These are phyloP conservation scores for Hydrangea macrophylla DNA, from an alignment of 148 eudicot species.

Conservation along the genomic window DNA sequence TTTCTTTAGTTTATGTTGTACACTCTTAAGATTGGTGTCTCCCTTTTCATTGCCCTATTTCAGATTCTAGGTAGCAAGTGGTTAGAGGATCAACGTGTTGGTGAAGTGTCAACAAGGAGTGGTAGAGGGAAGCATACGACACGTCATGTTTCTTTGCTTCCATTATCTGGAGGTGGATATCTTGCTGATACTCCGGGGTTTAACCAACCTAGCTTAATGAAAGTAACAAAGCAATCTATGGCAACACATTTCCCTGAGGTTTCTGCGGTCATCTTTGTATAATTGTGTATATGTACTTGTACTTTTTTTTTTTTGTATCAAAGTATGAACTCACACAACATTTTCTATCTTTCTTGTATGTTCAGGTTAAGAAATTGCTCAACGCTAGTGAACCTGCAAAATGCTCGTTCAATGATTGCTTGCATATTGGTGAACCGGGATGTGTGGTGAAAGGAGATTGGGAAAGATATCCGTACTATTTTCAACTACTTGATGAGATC, in stretches of 20 bases:
- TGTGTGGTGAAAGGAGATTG: conserved; percentile 67
- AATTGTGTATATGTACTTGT: conserved; percentile 7
- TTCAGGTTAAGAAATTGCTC: conserved; percentile 65
- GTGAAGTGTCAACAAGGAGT: conserved; percentile 91
- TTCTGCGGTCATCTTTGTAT: conserved; percentile 19
- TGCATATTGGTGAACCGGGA: conserved; percentile 88
- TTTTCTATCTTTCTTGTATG: not conserved
- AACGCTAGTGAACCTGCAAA: conserved; percentile 39
- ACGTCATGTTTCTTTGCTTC: conserved; percentile 80
- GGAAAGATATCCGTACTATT: conserved; percentile 87
- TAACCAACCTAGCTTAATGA: conserved; percentile 85
- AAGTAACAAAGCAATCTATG: conserved; percentile 79
- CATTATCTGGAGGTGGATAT: conserved; percentile 79
- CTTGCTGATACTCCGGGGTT: conserved; percentile 97
- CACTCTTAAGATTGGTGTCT: not conserved
- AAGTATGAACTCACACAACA: not conserved
- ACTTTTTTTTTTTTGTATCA: not conserved
- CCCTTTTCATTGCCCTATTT: conserved; percentile 5
- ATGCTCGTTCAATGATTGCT: conserved; percentile 79
- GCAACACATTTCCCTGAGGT: conserved; percentile 90
- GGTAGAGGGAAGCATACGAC: conserved; percentile 98
- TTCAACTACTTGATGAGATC: conserved; percentile 90
- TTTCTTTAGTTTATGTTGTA: not conserved
- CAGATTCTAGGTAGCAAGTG: conserved; percentile 81
- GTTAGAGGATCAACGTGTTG: conserved; percentile 87